phyloP scores from a whole-genome alignment of 192 early-diverging fungal genomes.

The Backusella australiensis region DNA sequence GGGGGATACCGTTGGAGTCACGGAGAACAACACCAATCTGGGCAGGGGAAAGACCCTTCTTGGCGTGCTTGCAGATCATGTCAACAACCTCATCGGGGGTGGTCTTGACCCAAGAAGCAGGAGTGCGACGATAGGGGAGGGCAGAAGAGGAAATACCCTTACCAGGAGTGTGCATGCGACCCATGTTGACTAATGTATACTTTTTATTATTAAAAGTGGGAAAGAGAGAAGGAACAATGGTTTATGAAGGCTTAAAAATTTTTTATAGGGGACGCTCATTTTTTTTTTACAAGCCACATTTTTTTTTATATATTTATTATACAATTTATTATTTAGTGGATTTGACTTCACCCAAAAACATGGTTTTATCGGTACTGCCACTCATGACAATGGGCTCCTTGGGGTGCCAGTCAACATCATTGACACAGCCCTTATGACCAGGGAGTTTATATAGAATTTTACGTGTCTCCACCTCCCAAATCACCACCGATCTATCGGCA shows the following conservation, averaged over 20 bases:
- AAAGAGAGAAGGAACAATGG: conserved; percentile 10
- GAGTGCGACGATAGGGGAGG: conserved; percentile 95
- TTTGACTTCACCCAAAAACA: conserved; percentile 88
- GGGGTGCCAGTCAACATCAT: conserved; percentile 92
- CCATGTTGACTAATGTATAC: conserved; percentile 15
- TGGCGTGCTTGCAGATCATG: conserved; percentile 98
- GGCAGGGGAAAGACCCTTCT: conserved; percentile 98
- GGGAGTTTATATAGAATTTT: conserved; percentile 92
- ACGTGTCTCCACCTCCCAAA: conserved; percentile 81
- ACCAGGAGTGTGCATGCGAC: conserved; percentile 84
- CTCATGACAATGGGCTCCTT: conserved; percentile 84
- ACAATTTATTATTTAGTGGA: conserved; percentile 18
- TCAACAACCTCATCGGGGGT: conserved; percentile 96
- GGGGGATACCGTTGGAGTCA: conserved; percentile 97
- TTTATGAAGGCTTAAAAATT: not conserved
- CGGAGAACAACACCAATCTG: conserved; percentile 98
- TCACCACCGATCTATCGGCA: conserved; percentile 85
- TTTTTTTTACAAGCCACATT: too few species aligned
- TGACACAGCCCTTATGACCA: conserved; percentile 93
- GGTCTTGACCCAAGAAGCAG: conserved; percentile 98
- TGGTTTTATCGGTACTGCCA: conserved; percentile 80
- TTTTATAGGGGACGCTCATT: not conserved
- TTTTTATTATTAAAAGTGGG: conserved; percentile 6
- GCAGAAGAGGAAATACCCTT: conserved; percentile 93
- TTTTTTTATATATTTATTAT: not conserved